A percentile compares a stretch with the other conserved stretches of the same genome.
Evolutionary conservation across 1,284 basidiomycete genomes (phyloP).

Genomic region (Austropuccinia psidii): DNA sequence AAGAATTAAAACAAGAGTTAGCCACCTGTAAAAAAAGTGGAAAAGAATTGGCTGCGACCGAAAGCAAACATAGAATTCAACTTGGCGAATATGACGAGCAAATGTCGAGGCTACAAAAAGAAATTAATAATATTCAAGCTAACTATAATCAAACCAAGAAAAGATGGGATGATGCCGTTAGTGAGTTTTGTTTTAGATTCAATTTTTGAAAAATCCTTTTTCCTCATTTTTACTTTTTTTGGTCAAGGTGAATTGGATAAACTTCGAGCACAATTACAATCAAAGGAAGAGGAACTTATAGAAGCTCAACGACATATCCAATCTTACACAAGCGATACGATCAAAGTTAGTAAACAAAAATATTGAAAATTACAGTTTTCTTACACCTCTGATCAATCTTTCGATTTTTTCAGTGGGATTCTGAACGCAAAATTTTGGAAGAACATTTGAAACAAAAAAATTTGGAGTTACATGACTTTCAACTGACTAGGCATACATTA

Average conservation of each 20-base stretch:
- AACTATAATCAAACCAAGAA: conserved; percentile 22
- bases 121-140: background rate
- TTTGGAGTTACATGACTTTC: conserved; percentile 5
- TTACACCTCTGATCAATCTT: background rate
- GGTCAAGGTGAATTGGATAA: conserved; percentile 28
- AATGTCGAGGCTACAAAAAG: background rate
- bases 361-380: background rate
- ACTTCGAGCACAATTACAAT: background rate
- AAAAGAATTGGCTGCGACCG: background rate
- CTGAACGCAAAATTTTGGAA: background rate
- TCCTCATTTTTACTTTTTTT: background rate
- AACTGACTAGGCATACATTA: conserved; percentile 5
- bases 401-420: conserved; percentile 9
- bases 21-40: conserved; percentile 14
- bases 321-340: conserved; percentile 1
- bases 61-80: conserved; percentile 12
- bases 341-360: background rate
- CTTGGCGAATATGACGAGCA: conserved; percentile 16
- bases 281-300: conserved; percentile 32
- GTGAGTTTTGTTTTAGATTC: background rate
- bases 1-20: conserved; percentile 17
- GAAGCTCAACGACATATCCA: background rate
- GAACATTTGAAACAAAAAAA: conserved; percentile 10
- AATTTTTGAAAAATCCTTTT: background rate
- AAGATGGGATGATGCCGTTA: conserved; percentile 16